Base-by-base conservation (phyloP, 179 eudicot species). In the Carnegiea gigantea region DNA sequence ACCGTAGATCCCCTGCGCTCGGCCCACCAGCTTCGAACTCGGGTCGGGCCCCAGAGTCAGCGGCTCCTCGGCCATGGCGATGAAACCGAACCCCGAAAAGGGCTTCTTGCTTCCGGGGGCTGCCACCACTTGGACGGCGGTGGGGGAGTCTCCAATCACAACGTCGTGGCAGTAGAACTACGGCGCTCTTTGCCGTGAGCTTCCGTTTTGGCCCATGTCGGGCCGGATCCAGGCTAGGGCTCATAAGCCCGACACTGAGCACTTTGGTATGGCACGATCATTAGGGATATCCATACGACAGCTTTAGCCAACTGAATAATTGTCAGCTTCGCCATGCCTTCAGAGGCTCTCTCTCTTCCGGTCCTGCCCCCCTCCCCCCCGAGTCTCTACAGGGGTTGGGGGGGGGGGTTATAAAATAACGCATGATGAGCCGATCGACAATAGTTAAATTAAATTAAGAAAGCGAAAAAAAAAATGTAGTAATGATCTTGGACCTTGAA, bases 131-230 rank as follows among this genome's bases (percentile, higher is more conserved):
- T 20, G 36, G 14, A 91, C 57, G 0, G 90, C 88, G 21, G 81
- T 80, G 6, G 90, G 89, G 79, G 24, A 80, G 17, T 84, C 81
- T 21, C 94, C 94, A 20, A 86, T 90, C 12, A 75, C 65, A 3
- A 46, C 84, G 83, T 91, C 94, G 80, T 91, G 94, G 84, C 90
- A 90, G 79, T 88, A 90, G 84, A 90, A 88, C 60, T 87, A 82
- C 7, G 88, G 89, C 36, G 78, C 67, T 83, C 85, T 14, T 65
- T 8, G 30, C 30, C 68, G 68, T 62, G 6, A 7, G 21, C n/a
- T 20, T 24, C 21, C 15, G 83, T 85, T 51, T 76, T 40, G 9
- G 81, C 87, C 87, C 83, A 82, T 64, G 30, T 62, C 30, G 68
- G 68, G 5, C 13, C 30, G 30, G 28, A n/a, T 11, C 30, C 14